phyloP scores from a whole-genome alignment of 768 basidiomycete species.

The Mycena maculata region DNA sequence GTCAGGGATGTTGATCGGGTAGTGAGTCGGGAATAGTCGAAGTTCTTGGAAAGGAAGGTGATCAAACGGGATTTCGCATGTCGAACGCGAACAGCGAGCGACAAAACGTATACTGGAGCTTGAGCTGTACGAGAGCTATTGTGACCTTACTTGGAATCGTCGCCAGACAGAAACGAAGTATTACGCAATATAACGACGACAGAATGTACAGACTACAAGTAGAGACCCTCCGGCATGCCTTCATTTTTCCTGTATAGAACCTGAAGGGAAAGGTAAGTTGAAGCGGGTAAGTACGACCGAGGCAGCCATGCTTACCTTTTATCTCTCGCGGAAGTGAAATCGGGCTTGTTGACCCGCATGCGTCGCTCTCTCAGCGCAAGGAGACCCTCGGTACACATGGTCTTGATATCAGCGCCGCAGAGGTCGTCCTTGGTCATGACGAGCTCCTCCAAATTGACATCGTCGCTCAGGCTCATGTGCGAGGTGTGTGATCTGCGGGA shows the following conservation, averaged over 20 bases:
- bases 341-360: conserved; percentile 93
- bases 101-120: no score
- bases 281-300: conserved; percentile 13
- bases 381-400: conserved; percentile 96
- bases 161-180: no score
- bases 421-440: conserved; percentile 96
- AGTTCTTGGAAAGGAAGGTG: no score
- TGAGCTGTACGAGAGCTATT: no score
- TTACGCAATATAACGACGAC: conserved; percentile 29
- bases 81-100: no score
- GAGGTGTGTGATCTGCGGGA: conserved; percentile 83
- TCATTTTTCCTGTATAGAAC: conserved; percentile 97
- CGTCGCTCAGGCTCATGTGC: conserved; percentile 88
- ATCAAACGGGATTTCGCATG: no score
- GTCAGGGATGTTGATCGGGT: conserved; percentile 68
- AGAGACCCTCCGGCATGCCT: conserved; percentile 91
- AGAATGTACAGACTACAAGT: conserved; percentile 62
- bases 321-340: conserved; percentile 92
- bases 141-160: no score
- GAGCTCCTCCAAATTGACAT: conserved; percentile 96
- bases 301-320: conserved; percentile 71
- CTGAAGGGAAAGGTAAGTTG: conserved; percentile 47
- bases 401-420: conserved; percentile 98
- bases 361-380: conserved; percentile 93
- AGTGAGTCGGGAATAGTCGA: no score